Conservation (phyloP, 176 grass and related monocot genomes). For the Paspalum notatum region DNA sequence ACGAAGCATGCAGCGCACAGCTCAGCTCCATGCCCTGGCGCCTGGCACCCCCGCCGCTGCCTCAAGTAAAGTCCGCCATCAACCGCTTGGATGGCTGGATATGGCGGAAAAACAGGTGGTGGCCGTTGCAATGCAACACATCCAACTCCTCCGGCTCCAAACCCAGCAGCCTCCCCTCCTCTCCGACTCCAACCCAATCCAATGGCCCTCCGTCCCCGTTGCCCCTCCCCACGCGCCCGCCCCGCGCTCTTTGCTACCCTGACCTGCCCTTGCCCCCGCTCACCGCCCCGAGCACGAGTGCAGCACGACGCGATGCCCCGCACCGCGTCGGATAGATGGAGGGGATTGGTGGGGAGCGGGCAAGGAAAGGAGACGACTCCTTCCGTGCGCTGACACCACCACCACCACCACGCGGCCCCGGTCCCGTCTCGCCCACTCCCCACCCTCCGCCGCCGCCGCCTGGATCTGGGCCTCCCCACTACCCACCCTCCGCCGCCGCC, state of each 20-base stretch:
- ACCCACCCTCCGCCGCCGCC: not conserved
- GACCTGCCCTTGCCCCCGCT: too few species aligned
- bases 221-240: not conserved
- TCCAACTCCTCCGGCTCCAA: slow-evolving; percentile 1
- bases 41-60: too few species aligned
- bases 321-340: slow-evolving; percentile 37
- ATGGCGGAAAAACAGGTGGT: slow-evolving; percentile 35
- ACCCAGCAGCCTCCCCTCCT: not conserved
- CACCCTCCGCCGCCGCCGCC: slow-evolving; percentile 21
- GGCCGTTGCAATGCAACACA: slow-evolving; percentile 1
- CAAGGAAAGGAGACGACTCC: slow-evolving; percentile 30
- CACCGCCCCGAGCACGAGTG: not conserved
- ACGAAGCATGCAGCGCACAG: too few species aligned
- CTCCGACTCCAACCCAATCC: slow-evolving; percentile 10
- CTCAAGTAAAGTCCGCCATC: too few species aligned
- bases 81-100: not conserved
- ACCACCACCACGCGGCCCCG: slow-evolving; percentile 27
- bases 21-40: too few species aligned
- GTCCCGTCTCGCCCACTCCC: slow-evolving; percentile 30
- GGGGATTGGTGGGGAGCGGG: slow-evolving; percentile 27
- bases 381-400: slow-evolving; percentile 38
- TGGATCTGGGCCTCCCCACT: slow-evolving; percentile 20
- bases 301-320: slow-evolving; percentile 30
- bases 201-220: not conserved
- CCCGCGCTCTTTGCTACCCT: not conserved